Percentiles rank a stretch among this genome's conserved stretches.
Conservation (phyloP, 108 stramenopile species). For the Nitzschia sp. region DNA sequence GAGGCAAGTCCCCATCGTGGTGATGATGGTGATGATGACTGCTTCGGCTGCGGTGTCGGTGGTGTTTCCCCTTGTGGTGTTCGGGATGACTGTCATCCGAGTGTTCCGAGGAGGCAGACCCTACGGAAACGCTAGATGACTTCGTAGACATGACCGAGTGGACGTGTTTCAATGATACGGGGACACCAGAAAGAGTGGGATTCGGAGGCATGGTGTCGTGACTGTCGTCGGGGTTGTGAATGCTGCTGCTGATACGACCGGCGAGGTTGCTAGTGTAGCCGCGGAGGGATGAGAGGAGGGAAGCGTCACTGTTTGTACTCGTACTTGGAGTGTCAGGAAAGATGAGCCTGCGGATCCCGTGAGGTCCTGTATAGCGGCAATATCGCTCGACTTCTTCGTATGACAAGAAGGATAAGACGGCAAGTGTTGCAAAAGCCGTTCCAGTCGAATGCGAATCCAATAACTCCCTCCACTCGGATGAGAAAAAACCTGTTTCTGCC, state of each 20-base stretch:
- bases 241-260: background rate
- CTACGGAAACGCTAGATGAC: background rate
- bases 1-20: conserved; percentile 7
- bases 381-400: conserved; percentile 14
- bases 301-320: background rate
- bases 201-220: background rate
- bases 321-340: background rate
- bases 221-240: background rate
- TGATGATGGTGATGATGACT: too few relatives aligned
- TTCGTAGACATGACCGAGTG: background rate
- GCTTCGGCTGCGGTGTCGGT: background rate
- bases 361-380: conserved; percentile 7
- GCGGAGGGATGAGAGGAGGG: background rate
- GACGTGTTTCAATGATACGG: background rate
- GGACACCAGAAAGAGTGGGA: background rate
- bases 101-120: background rate
- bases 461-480: background rate
- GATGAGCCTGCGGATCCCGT: conserved; percentile 1
- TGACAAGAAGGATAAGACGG: background rate
- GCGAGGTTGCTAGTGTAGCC: background rate
- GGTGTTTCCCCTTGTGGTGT: background rate
- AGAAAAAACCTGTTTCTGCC: background rate
- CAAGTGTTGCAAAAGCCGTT: conserved; percentile 1
- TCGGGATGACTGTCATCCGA: background rate
- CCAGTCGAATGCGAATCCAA: background rate